Evolutionary conservation across 2,329 filamentous ascomycete species (phyloP).

Genomic region (Verticillium zaregamsianum): DNA sequence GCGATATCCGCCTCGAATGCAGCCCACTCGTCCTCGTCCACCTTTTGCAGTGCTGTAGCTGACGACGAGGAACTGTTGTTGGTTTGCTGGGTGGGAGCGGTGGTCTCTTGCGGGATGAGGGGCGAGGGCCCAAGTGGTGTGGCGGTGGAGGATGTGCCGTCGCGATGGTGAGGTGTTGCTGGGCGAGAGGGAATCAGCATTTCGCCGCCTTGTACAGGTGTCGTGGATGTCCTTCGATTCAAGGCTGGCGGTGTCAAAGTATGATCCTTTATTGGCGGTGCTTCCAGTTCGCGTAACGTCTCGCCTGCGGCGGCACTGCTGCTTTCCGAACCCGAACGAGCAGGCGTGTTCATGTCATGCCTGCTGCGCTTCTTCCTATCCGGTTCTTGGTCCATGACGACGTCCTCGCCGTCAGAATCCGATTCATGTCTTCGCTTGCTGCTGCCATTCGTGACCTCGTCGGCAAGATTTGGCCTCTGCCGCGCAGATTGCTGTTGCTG

Average conservation of each 20-base stretch:
- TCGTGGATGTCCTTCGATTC: conserved; percentile 43
- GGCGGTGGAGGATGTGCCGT: conserved; percentile 34
- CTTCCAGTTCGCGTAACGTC: conserved; percentile 10
- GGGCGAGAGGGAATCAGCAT: conserved; percentile 61
- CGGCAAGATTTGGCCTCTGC: background rate
- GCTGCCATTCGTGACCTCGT: conserved; percentile 1
- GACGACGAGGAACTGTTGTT: conserved; percentile 8
- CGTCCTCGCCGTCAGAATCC: conserved; percentile 24
- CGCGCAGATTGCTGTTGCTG: background rate
- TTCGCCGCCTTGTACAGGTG: conserved; percentile 52
- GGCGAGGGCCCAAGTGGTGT: conserved; percentile 35
- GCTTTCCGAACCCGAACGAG: conserved; percentile 11
- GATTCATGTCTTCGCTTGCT: conserved; percentile 23
- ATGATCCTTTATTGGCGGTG: conserved; percentile 18
- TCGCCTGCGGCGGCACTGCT: conserved; percentile 6
- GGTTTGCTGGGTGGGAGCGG: background rate
- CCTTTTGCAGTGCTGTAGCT: conserved; percentile 16
- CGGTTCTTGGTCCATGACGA: conserved; percentile 28
- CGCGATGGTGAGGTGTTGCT: conserved; percentile 46
- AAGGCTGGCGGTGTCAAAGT: conserved; percentile 36
- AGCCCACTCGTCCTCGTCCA: conserved; percentile 78
- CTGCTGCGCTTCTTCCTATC: conserved; percentile 42
- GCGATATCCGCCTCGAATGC: conserved; percentile 83
- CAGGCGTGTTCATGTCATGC: conserved; percentile 24
- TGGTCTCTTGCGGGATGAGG: conserved; percentile 25